A percentile compares a stretch with the other conserved stretches of the same genome.
Conservation (phyloP, 257 asterid genomes). For the Phtheirospermum japonicum region DNA sequence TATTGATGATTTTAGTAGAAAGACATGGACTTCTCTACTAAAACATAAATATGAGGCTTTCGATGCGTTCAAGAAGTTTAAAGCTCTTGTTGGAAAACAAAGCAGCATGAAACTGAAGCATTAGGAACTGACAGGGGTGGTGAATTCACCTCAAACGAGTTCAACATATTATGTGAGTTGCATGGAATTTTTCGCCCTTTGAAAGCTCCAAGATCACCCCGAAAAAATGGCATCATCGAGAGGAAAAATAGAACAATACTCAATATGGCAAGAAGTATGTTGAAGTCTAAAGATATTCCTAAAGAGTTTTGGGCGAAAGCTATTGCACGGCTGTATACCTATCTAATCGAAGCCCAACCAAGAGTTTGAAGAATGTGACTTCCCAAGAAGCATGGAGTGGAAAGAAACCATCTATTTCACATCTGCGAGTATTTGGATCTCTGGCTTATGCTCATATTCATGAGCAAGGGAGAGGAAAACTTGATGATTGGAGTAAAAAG, state of each 20-base stretch:
- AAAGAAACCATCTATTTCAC: neutral
- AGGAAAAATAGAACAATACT: neutral
- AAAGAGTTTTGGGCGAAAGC: neutral
- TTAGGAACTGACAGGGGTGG: too few species aligned
- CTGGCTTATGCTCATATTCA: neutral
- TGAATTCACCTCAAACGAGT: too few species aligned
- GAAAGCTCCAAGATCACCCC: neutral
- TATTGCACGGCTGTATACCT: neutral
- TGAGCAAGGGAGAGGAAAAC: neutral
- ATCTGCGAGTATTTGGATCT: neutral
- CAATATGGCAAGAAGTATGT: neutral
- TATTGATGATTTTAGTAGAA: too few species aligned
- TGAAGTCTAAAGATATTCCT: neutral
- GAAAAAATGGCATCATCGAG: neutral
- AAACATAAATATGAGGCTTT: too few species aligned
- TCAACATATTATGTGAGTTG: too few species aligned
- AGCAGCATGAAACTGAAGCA: too few species aligned
- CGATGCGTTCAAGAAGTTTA: too few species aligned
- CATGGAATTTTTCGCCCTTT: neutral
- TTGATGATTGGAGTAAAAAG: neutral
- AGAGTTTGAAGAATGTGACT: neutral
- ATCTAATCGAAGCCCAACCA: too few species aligned
- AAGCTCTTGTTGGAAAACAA: too few species aligned
- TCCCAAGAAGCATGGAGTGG: constrained; percentile 1
- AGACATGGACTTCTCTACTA: too few species aligned